phyloP scores from a whole-genome alignment of 306 rosid genomes.

The Inga laurina region DNA sequence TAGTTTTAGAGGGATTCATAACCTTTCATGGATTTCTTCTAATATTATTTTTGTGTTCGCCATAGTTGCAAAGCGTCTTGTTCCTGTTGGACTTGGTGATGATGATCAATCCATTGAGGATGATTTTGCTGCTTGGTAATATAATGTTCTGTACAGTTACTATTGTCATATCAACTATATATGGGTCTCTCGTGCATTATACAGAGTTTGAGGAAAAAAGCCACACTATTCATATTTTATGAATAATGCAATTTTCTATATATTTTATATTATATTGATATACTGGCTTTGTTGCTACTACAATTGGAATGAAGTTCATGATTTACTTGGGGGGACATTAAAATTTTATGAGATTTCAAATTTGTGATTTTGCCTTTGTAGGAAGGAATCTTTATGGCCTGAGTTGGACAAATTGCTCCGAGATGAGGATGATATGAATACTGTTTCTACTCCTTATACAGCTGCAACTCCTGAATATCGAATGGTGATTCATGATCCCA shows the following conservation, averaged over 20 bases:
- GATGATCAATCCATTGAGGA: constrained; percentile 92
- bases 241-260: no score
- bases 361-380: constrained; percentile 33
- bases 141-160: constrained; percentile 5
- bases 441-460: constrained; percentile 77
- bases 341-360: constrained; percentile 23
- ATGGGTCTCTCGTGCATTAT: not conserved
- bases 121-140: constrained; percentile 81
- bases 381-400: constrained; percentile 86
- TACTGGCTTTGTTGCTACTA: constrained; percentile 8
- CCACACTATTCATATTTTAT: not conserved
- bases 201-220: not conserved
- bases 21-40: constrained; percentile 15
- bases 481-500: constrained; percentile 67
- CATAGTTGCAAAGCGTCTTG: constrained; percentile 74
- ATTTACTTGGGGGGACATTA: constrained; percentile 1
- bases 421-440: constrained; percentile 66
- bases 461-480: constrained; percentile 76
- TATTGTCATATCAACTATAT: constrained; percentile 1
- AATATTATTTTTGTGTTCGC: constrained; percentile 22
- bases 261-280: no score
- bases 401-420: constrained; percentile 80
- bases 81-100: constrained; percentile 78
- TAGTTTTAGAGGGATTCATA: constrained; percentile 12
- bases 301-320: not conserved